Evolutionary conservation across 306 rosid species (phyloP), one percentile per base, ranked within the genome.

Genomic region (Sicyos edulis): DNA sequence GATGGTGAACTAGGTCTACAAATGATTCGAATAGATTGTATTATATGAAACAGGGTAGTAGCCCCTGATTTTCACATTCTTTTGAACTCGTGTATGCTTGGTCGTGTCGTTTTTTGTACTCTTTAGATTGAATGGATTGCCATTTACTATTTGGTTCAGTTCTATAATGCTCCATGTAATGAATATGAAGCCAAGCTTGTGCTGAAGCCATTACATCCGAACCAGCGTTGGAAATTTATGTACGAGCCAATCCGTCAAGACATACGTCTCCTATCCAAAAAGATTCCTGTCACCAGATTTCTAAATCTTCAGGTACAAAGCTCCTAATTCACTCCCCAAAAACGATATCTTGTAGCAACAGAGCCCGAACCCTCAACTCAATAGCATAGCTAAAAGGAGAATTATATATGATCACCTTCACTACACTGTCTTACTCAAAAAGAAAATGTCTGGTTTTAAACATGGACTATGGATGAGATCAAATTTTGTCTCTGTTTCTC

Each of bases 121-220:
- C 4, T 50, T 54, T 74, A 21, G 47, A 78, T 71, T 71, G 19
- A 70, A 59, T 59, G 75, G 26, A 24, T 61, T 57, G 59, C 4
- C 19, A n/a, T 75, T 74, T 14, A 16, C 50, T 44, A 66, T 73
- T 65, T 75, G 50, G 74, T 78, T 82, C 89, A 93, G 97, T 76
- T 93, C 83, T 93, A 86, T 72, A 93, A 90, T 87, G 91, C 87
- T 74, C 97, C 98, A 32, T 45, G 74, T 85, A 93, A 93, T 73
- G 98, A 93, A 47, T 78, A 19, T 70, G 87, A 82, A 74, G 87
- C 89, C 80, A 93, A 93, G 89, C 82, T 93, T 85, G 91, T 93
- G 2, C 77, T 88, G 74, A 93, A 93, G 86, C 96, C 96, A 45
- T 83, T 93, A 75, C 79, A 88, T 42, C 90, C 92, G 24, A 89